Evolutionary conservation across 306 rosid genomes (phyloP), one percentile per base, ranked within the genome.

Genomic region (Cyclanthera cordifolia): DNA sequence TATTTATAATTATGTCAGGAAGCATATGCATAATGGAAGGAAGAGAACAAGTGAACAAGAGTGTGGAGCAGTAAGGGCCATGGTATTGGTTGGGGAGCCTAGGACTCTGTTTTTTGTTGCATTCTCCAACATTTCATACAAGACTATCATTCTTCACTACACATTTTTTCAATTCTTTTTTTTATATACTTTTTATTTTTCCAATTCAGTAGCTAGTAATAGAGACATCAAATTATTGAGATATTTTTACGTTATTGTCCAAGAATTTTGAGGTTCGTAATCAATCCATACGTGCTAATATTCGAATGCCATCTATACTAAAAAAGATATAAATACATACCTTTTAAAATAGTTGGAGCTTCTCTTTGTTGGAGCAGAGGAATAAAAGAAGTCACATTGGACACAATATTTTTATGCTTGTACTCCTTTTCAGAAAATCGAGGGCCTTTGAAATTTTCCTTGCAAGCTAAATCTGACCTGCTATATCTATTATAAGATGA

Each of bases 331-430:
- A 34, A 34, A 34, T 34, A 16, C 2, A 59, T 9, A 59, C 99
- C 96, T 76, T 92, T 76, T 47, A 80, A 41, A 67, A 67, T 91
- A 16, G 90, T 79, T 8, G 95, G 86, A 27, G 96, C 87, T 86
- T 90, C 96, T 73, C 91, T 88, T 83, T 88, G 94, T 79, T 85
- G 95, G 54, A 94, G 97, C 65, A 90, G 84, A 25, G 99, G 99
- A 86, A 94, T 79, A 73, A 94, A 90, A 72, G 99, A 94, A 78
- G 89, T 74, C 20, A 90, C 41, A 64, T 80, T 90, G 73, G 96
- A 83, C 73, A 88, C 83, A 24, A 88, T 86, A 70, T 94, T 90
- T 80, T 56, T 86, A 76, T 58, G 73, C 70, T 72, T 75, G 47
- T 90, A 54, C 80, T 76, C 90, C 49, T 60, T 69, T 48, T 43